Evolutionary conservation across 2,329 filamentous ascomycete species (phyloP).

Genomic region (Parastagonospora avenae): DNA sequence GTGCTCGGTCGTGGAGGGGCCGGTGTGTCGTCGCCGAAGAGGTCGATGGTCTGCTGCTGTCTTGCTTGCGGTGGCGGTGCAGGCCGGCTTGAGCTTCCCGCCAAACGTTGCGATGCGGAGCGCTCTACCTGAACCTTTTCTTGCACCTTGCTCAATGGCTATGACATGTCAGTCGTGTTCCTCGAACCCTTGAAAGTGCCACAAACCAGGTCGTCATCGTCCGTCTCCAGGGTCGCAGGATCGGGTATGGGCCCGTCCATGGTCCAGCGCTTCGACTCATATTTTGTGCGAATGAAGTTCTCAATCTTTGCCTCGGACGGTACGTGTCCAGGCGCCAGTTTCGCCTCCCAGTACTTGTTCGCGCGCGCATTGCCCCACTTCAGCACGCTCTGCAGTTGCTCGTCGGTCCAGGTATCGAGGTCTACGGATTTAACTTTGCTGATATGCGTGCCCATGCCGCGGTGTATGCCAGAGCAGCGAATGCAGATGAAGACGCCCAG

Average conservation of each 20-base stretch:
- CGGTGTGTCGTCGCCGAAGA: slow-evolving; percentile 80
- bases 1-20: slow-evolving; percentile 72
- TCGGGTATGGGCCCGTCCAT: slow-evolving; percentile 97
- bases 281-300: slow-evolving; percentile 99
- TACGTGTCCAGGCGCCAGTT: slow-evolving; percentile 86
- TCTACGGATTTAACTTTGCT: slow-evolving; percentile 98
- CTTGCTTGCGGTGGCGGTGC: slow-evolving; percentile 39
- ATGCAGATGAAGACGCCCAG: slow-evolving; percentile 97
- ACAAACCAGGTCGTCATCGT: slow-evolving; percentile 79
- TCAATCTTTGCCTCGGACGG: slow-evolving; percentile 98
- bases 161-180: slow-evolving; percentile 13
- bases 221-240: slow-evolving; percentile 81
- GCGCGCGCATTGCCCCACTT: slow-evolving; percentile 95
- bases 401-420: slow-evolving; percentile 97
- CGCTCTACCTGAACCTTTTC: slow-evolving; percentile 72
- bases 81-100: slow-evolving; percentile 36
- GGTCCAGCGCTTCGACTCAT: slow-evolving; percentile 98
- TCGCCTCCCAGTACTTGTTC: slow-evolving; percentile 98
- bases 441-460: slow-evolving; percentile 98
- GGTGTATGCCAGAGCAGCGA: slow-evolving; percentile 96
- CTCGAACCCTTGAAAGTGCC: slow-evolving; percentile 35
- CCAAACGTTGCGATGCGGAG: slow-evolving; percentile 59
- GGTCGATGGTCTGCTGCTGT: slow-evolving; percentile 62
- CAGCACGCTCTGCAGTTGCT: slow-evolving; percentile 91
- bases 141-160: slow-evolving; percentile 71